Conservation (phyloP, 2,329 filamentous ascomycete genomes). For the Colletotrichum sp. region DNA sequence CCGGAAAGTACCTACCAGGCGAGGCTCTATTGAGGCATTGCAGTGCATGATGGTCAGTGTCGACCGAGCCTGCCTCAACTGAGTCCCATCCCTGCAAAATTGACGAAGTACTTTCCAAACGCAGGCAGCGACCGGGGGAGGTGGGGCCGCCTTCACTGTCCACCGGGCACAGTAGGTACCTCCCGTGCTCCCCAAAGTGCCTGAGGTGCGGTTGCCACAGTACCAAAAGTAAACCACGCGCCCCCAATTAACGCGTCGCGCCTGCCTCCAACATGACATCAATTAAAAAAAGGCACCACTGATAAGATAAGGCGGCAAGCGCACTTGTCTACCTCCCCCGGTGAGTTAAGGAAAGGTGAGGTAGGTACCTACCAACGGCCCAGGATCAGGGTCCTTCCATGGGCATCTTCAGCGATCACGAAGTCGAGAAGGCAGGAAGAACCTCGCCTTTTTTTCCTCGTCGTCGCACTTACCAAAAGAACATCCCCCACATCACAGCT, state of each 20-base stretch:
- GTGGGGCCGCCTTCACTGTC: background rate
- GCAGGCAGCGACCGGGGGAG: background rate
- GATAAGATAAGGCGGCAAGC: constrained; percentile 11
- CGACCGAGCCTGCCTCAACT: background rate
- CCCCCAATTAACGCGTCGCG: constrained; percentile 14
- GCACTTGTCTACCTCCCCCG: background rate
- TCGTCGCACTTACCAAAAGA: background rate
- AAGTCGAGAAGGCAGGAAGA: background rate
- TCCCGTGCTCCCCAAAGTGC: background rate
- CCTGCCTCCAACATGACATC: constrained; percentile 1
- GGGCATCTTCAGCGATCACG: background rate
- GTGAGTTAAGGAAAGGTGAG: background rate
- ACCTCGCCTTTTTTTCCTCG: background rate
- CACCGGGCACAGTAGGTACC: no score
- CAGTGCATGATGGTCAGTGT: background rate
- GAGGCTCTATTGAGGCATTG: background rate
- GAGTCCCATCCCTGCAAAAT: background rate
- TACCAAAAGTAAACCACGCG: background rate
- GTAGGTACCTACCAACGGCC: background rate
- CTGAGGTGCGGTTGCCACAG: background rate
- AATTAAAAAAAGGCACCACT: background rate
- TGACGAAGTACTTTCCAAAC: background rate
- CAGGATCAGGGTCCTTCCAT: background rate
- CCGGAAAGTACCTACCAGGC: background rate
- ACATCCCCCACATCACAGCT: background rate